Base-by-base conservation (phyloP, 2,329 filamentous ascomycete species). In the Cytospora paraplurivora region DNA sequence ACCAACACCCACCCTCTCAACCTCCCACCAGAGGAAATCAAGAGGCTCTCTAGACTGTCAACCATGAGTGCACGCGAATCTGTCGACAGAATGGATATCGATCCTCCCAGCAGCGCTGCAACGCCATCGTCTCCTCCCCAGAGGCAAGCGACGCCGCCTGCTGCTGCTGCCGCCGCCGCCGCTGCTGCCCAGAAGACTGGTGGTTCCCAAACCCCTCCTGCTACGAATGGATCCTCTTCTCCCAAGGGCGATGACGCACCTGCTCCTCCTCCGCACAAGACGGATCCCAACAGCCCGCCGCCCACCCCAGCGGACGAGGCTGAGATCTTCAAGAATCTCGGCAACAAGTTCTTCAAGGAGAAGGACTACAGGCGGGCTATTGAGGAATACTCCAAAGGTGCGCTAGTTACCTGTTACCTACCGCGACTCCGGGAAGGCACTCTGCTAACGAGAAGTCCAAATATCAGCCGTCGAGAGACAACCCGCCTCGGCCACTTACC, bases 291-390 rank as follows among this genome's bases (percentile, higher is more conserved):
- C 62, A 88, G 83, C 73, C 86, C 85, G 51, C 78, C 79, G 56
- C 78, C 81, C 52, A 81, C 78, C 41, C 75, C 81, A 32, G 76
- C 78, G 50, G 90, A 94, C 60, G 92, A 97, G 73, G 92, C 94
- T 33, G 95, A 99, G 78, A 83, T 87, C 13, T 97, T 89, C 85
- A 99, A 99, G 82, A 86, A 91, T 70, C 87, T 91, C 2, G 95
- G 95, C 64, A 99, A 99, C 80, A 95, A 95, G 73, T 94, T 92
- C 73, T 99, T 97, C 85, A 98, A 97, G 81, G 91, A 93, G 68
- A 92, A 90, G 74, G 91, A 97, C 72, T 99, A 94, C 76, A 79
- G 83, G 66, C 89, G 90, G 73, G 94, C 95, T 32, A 93, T 98
- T 74, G 85, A 91, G 69, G 92, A 97, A 76, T 99, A 98, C 76